phyloP scores from a whole-genome alignment of 2,329 filamentous ascomycete genomes.

The Blastomyces silverae region DNA sequence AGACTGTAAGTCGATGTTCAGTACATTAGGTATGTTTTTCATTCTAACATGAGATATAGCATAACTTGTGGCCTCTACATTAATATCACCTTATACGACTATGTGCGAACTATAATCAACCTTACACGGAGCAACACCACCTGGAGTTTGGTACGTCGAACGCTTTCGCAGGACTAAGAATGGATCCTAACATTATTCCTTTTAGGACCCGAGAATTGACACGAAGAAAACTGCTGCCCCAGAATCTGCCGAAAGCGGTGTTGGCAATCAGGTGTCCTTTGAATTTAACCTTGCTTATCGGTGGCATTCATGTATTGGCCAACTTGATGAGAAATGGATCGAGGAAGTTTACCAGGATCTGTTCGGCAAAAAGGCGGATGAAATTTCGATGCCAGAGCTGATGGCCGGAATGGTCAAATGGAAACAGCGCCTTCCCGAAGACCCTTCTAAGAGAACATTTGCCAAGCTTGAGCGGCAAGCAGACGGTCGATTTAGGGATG shows the following conservation, averaged over 20 bases:
- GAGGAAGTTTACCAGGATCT: constrained; percentile 51
- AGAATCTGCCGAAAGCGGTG: constrained; percentile 35
- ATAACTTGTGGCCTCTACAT: constrained; percentile 32
- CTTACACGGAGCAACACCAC: constrained; percentile 39
- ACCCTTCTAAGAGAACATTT: constrained; percentile 58
- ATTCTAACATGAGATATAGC: constrained; percentile 16
- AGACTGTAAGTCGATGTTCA: constrained; percentile 24
- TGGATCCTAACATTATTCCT: constrained; percentile 10
- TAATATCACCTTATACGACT: constrained; percentile 34
- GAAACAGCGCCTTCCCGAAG: constrained; percentile 50
- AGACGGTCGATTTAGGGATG: constrained; percentile 60
- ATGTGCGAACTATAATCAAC: constrained; percentile 30
- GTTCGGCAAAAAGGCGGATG: constrained; percentile 22
- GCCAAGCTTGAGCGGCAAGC: constrained; percentile 52
- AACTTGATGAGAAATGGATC: constrained; percentile 66
- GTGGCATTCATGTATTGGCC: constrained; percentile 58
- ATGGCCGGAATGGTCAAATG: constrained; percentile 52
- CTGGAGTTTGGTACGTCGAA: constrained; percentile 34
- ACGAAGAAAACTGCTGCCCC: constrained; percentile 24
- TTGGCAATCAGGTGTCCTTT: constrained; percentile 47
- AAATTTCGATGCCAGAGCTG: constrained; percentile 22
- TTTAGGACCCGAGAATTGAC: constrained; percentile 36
- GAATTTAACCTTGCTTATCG: constrained; percentile 52
- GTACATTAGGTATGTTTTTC: neutral
- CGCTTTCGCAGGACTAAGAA: neutral